Evolutionary conservation across 805 yeast genomes (phyloP).

Genomic region (Candida takata): DNA sequence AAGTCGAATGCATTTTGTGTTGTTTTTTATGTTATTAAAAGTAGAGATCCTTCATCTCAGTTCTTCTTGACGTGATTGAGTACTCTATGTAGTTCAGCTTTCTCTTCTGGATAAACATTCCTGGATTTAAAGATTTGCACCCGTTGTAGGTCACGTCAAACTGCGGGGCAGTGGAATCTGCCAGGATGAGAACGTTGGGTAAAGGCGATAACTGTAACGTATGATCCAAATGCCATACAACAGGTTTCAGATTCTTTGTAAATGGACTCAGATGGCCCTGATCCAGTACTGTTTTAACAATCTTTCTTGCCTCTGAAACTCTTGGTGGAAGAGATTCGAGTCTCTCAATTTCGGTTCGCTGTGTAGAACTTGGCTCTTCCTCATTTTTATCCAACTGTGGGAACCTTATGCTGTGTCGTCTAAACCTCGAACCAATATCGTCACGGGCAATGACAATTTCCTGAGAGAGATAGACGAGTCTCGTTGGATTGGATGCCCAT

Average conservation of each 20-base stretch:
- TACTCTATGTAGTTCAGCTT: constrained; percentile 70
- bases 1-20: too few relatives aligned
- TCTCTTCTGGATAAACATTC: constrained; percentile 42
- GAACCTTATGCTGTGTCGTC: constrained; percentile 60
- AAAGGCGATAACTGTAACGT: constrained; percentile 67
- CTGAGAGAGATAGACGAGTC: constrained; percentile 74
- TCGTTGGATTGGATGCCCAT: constrained; percentile 72
- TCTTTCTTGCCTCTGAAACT: constrained; percentile 53
- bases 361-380: constrained; percentile 18
- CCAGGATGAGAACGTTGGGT: constrained; percentile 59
- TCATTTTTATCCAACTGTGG: constrained; percentile 27
- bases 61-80: constrained; percentile 49
- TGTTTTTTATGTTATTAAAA: constrained; percentile 18
- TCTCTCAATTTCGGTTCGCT: constrained; percentile 20
- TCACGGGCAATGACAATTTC: constrained; percentile 74
- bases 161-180: constrained; percentile 63
- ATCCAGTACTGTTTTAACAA: constrained; percentile 75
- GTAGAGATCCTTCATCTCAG: constrained; percentile 40
- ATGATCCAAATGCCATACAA: constrained; percentile 65
- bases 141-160: constrained; percentile 78
- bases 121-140: constrained; percentile 71
- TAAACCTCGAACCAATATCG: constrained; percentile 61
- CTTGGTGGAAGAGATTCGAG: constrained; percentile 37
- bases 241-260: constrained; percentile 48
- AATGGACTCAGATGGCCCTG: constrained; percentile 90